Base-by-base conservation (phyloP, 805 yeast genomes). In the Zygoascus tannicola region DNA sequence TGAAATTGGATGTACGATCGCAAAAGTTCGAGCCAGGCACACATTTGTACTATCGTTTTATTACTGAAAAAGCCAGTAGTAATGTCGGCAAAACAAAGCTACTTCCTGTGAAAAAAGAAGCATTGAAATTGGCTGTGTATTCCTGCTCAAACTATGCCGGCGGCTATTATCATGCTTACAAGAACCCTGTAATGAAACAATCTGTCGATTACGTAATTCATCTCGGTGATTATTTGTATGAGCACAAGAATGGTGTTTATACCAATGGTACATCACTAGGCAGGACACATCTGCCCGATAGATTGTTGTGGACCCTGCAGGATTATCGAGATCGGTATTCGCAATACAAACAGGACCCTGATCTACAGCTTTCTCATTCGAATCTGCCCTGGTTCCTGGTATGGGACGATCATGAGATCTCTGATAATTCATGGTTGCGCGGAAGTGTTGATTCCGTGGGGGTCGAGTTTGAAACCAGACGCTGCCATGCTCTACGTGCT, bases 391-490 rank as follows among this genome's bases (percentile, higher is more conserved):
- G 42, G 42, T 19, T 39, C 4, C 22, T 39, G 3, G 36, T 39
- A n/a, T 39, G 42, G 42, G 42, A 39, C 16, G 42, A 39, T 16
- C 42, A 39, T 39, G 42, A 39, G 32, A 32, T 39, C 7, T 39
- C 42, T 19, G 42, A 39, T 30, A 39, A 39, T 30, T 39, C 42
- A n/a, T 39, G 42, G 42, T 22, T 21, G 10, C 8, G 36, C n/a
- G 42, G 42, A 20, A 39, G 42, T 15, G 42, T 39, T 8, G 42
- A 39, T 30, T 16, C 23, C 4, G 36, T 19, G 3, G 42, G 42
- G 4, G 12, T 39, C 5, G 42, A 39, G 28, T 39, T 39, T 30
- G 42, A 39, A 15, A 32, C 28, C 10, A n/a, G 42, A 4, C 35
- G 42, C 10, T 18, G 10, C 3, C 36, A 19, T 18, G 42, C 42